Evolutionary conservation across 2,329 filamentous ascomycete species (phyloP).

Genomic region (Diaporthe humulicola): DNA sequence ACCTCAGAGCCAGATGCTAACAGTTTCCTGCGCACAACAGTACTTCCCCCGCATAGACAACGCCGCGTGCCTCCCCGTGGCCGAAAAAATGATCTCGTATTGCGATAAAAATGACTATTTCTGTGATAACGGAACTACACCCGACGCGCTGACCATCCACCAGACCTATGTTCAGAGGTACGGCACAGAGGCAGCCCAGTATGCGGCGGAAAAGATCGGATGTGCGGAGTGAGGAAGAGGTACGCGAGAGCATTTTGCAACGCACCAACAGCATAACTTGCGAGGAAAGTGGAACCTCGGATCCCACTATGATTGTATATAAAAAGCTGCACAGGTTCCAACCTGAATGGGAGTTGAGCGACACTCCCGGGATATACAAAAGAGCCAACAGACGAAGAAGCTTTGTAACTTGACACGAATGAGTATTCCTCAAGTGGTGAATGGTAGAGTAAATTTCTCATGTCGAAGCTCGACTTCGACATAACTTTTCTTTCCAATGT

Average conservation of each 20-base stretch:
- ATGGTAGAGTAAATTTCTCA: not conserved
- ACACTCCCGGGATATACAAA: not conserved
- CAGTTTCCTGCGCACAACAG: not conserved
- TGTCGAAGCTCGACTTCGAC: too few relatives aligned
- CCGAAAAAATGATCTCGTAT: constrained; percentile 40
- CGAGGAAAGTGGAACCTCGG: not conserved
- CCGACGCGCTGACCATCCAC: constrained; percentile 39
- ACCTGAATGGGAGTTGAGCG: not conserved
- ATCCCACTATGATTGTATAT: not conserved
- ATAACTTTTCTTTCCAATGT: not conserved
- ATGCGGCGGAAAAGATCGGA: constrained; percentile 38
- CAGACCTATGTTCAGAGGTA: constrained; percentile 41
- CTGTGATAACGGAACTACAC: constrained; percentile 42
- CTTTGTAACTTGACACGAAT: not conserved
- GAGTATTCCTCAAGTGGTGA: not conserved
- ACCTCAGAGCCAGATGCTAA: not conserved
- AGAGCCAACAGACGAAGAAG: not conserved
- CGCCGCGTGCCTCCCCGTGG: constrained; percentile 38
- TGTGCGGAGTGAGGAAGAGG: not conserved
- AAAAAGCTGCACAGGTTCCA: not conserved
- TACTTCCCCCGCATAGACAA: constrained; percentile 41
- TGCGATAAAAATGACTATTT: constrained; percentile 42
- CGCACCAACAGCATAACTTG: not conserved
- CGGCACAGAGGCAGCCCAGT: constrained; percentile 35
- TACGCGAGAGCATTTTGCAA: too few relatives aligned